Conservation (phyloP, 1,139 yeast genomes). For the Lodderomyces beijingensis region DNA sequence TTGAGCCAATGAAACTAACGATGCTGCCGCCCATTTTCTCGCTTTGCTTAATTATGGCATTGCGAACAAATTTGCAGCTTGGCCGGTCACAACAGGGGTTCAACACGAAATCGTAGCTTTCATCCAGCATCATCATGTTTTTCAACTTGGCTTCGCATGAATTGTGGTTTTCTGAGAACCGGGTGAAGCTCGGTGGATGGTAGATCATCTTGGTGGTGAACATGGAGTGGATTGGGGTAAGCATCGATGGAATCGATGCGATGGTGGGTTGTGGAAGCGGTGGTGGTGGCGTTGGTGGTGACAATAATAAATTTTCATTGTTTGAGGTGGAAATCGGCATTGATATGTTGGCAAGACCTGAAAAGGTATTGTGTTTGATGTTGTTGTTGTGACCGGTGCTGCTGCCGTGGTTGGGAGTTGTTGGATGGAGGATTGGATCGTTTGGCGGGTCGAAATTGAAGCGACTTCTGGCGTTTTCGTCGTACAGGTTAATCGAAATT, state of each 20-base stretch:
- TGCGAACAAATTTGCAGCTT: conserved; percentile 4
- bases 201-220: too few species aligned
- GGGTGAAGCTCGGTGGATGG: too few species aligned
- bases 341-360: background rate
- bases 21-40: background rate
- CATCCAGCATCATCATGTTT: conserved; percentile 5
- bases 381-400: background rate
- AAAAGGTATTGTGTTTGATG: background rate
- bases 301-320: background rate
- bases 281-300: too few species aligned
- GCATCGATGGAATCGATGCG: background rate
- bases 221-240: too few species aligned
- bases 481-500: background rate
- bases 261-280: too few species aligned
- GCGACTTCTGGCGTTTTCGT: background rate
- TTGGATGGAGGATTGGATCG: too few species aligned
- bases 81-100: conserved; percentile 5
- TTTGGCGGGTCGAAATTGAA: too few species aligned
- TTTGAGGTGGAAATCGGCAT: background rate
- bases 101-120: conserved; percentile 3
- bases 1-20: background rate
- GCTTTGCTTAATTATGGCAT: conserved; percentile 3
- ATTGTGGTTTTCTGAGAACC: background rate
- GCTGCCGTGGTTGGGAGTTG: background rate
- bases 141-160: conserved; percentile 2